Evolutionary conservation across 345 rosid genomes (phyloP).

Genomic region (Moringa oleifera): DNA sequence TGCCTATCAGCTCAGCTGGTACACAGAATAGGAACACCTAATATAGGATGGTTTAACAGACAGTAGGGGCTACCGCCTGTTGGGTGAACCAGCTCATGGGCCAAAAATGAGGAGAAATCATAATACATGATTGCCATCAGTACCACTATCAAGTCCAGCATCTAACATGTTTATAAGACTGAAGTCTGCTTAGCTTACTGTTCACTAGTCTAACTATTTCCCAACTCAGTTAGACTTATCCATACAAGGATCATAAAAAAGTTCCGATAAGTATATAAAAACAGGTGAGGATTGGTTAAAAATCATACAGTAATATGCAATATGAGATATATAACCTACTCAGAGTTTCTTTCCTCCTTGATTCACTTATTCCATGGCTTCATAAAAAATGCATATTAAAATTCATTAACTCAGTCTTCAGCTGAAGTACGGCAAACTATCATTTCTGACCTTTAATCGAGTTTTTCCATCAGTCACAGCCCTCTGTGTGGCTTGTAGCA

Average conservation of each 20-base stretch:
- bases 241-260: too few relatives aligned
- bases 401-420: background rate
- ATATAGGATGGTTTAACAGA: background rate
- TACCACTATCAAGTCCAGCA: too few relatives aligned
- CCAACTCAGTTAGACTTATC: too few relatives aligned
- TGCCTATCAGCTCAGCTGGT: background rate
- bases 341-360: too few relatives aligned
- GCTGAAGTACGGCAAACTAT: constrained; percentile 1
- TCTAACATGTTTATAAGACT: too few relatives aligned
- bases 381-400: background rate
- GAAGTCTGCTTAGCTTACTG: background rate
- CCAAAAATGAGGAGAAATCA: background rate
- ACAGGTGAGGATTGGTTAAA: too few relatives aligned
- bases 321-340: too few relatives aligned
- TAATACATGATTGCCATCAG: too few relatives aligned
- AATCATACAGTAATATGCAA: too few relatives aligned
- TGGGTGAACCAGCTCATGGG: background rate
- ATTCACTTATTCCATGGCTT: background rate
- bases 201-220: too few relatives aligned
- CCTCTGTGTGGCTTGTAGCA: constrained; percentile 65
- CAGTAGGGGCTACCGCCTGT: background rate
- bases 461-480: constrained; percentile 69
- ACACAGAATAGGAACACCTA: background rate
- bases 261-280: too few relatives aligned
- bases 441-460: constrained; percentile 58